Evolutionary conservation across 2,329 filamentous ascomycete species (phyloP).

Genomic region (Botrytis aclada): DNA sequence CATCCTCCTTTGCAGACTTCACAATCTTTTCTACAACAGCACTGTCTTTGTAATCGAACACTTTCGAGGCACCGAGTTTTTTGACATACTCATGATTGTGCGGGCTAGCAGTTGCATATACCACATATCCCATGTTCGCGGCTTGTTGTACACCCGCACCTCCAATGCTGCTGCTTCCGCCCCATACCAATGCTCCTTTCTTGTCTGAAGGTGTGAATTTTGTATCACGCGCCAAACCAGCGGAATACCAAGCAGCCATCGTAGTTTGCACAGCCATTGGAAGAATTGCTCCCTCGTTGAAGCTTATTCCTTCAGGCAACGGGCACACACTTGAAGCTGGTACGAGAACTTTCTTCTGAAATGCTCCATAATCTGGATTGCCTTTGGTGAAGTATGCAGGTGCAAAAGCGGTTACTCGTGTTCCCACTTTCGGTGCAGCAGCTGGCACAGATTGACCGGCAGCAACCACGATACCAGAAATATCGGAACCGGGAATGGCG

Average conservation of each 20-base stretch:
- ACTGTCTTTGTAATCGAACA: conserved; percentile 27
- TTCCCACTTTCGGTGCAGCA: conserved; percentile 19
- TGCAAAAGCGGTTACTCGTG: conserved; percentile 39
- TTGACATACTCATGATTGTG: conserved; percentile 28
- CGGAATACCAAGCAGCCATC: conserved; percentile 36
- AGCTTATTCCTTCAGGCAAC: conserved; percentile 37
- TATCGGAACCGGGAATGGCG: conserved; percentile 26
- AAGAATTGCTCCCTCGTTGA: conserved; percentile 37
- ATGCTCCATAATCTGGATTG: conserved; percentile 30
- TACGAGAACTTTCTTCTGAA: conserved; percentile 36
- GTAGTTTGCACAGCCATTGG: conserved; percentile 40
- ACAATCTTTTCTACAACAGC: conserved; percentile 33
- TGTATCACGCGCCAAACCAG: conserved; percentile 18
- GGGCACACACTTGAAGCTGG: conserved; percentile 23
- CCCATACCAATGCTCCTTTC: conserved; percentile 33
- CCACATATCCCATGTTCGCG: conserved; percentile 41
- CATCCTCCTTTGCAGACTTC: conserved; percentile 24
- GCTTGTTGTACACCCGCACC: conserved; percentile 44
- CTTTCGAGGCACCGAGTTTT: conserved; percentile 22
- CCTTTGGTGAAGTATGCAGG: conserved; percentile 16
- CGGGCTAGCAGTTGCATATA: conserved; percentile 39
- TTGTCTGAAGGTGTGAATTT: conserved; percentile 13
- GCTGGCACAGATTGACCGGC: conserved; percentile 22
- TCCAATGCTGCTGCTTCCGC: conserved; percentile 26
- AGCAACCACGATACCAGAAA: conserved; percentile 23